These are phyloP conservation scores for Trichoderma atroviride DNA, from an alignment of 2,329 filamentous ascomycete species.

Conservation along the genomic window DNA sequence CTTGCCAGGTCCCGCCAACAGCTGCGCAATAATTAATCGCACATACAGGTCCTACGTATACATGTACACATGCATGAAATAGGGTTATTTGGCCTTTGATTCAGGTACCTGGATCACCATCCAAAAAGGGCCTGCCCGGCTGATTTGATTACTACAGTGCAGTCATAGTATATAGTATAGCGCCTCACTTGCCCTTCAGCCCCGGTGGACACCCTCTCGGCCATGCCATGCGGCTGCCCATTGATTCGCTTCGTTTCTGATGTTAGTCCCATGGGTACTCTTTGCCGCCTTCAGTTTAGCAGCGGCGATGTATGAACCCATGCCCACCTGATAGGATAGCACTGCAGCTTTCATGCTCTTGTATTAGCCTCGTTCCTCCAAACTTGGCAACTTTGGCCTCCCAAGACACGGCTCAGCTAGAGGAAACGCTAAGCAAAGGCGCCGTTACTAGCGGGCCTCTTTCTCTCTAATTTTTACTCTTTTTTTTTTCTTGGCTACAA, in stretches of 20 bases:
- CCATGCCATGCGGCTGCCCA: neutral
- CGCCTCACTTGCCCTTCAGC: constrained; percentile 16
- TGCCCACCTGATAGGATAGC: neutral
- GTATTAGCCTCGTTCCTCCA: neutral
- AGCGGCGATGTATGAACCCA: neutral
- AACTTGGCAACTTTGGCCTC: neutral
- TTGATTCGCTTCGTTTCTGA: neutral
- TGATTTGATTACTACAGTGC: neutral
- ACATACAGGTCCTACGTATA: neutral
- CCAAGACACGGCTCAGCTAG: neutral
- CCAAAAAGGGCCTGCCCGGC: neutral
- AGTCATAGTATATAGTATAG: neutral
- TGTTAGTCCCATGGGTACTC: neutral
- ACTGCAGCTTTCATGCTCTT: neutral
- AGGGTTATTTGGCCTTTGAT: neutral
- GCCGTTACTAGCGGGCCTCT: constrained; percentile 6
- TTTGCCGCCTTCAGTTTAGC: neutral
- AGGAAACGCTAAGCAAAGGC: neutral
- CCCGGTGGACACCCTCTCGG: constrained; percentile 19
- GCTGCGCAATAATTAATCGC: neutral
- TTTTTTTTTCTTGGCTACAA: neutral
- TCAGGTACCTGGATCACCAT: neutral
- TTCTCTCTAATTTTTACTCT: neutral
- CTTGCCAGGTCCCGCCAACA: neutral
- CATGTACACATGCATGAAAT: neutral